Evolutionary conservation across 345 rosid genomes (phyloP).

Genomic region (Pistacia atlantica): DNA sequence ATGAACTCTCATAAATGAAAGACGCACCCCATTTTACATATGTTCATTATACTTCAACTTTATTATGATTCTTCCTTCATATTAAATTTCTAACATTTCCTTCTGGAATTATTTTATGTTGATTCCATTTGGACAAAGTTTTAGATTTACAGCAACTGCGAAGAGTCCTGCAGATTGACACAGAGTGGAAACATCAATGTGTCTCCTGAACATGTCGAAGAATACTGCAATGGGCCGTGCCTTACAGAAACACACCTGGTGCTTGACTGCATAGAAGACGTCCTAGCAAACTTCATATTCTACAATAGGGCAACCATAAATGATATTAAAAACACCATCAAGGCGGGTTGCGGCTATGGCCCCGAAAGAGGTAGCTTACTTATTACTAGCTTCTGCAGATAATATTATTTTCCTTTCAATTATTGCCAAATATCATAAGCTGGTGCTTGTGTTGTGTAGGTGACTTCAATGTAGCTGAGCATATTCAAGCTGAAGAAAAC

Average conservation of each 20-base stretch:
- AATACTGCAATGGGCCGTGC: constrained; percentile 82
- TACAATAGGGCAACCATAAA: constrained; percentile 68
- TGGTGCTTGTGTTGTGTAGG: constrained; percentile 42
- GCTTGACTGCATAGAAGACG: constrained; percentile 61
- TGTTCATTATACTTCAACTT: not conserved
- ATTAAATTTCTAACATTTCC: no score
- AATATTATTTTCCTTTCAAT: not conserved
- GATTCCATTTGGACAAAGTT: not conserved
- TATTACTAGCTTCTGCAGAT: not conserved
- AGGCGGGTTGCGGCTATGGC: constrained; percentile 79
- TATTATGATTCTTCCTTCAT: not conserved
- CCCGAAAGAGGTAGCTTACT: constrained; percentile 53
- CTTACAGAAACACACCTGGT: constrained; percentile 69
- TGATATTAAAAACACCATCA: constrained; percentile 60
- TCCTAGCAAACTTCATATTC: constrained; percentile 62
- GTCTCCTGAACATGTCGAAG: constrained; percentile 39
- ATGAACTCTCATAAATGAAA: not conserved
- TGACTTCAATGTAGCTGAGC: constrained; percentile 65
- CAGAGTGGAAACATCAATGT: constrained; percentile 63
- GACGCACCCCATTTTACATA: no score
- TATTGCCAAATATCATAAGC: not conserved
- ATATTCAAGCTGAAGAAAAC: constrained; percentile 50
- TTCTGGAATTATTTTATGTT: not conserved
- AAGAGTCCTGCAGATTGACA: constrained; percentile 64
- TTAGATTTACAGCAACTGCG: constrained; percentile 75